Evolutionary conservation across 2,329 filamentous ascomycete genomes (phyloP).

Genomic region (Sarocladium strictum): DNA sequence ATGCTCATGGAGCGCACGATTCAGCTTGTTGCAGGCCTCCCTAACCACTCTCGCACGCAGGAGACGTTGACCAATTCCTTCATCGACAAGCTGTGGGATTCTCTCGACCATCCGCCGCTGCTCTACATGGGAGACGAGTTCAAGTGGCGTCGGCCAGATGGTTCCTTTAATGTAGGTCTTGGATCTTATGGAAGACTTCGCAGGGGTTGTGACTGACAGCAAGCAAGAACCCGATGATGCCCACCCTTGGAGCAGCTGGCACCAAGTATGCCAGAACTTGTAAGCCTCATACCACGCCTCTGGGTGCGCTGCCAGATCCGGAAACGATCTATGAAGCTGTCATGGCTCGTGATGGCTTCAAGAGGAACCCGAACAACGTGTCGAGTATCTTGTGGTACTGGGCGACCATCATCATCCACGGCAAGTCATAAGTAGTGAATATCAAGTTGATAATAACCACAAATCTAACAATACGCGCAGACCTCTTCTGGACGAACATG

Average conservation of each 20-base stretch:
- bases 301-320: constrained; percentile 63
- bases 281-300: constrained; percentile 50
- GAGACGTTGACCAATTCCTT: constrained; percentile 61
- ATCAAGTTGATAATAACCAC: not conserved
- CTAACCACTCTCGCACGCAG: constrained; percentile 54
- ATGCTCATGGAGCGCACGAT: constrained; percentile 73
- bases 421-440: constrained; percentile 30
- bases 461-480: constrained; percentile 22
- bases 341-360: constrained; percentile 46
- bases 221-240: constrained; percentile 55
- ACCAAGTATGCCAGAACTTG: constrained; percentile 62
- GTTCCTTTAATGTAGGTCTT: constrained; percentile 54
- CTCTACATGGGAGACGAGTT: constrained; percentile 58
- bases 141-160: constrained; percentile 63
- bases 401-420: constrained; percentile 69
- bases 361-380: constrained; percentile 63
- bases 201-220: not conserved
- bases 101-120: constrained; percentile 65
- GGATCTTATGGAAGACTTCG: too few relatives aligned
- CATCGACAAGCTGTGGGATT: constrained; percentile 64
- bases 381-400: constrained; percentile 68
- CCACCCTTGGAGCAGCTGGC: constrained; percentile 60
- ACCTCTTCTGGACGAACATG: constrained; percentile 66
- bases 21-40: constrained; percentile 61
- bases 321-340: constrained; percentile 55